Percentiles rank a stretch among this genome's conserved stretches.
Conservation (phyloP, 306 rosid species). For the Cicer judaicum region DNA sequence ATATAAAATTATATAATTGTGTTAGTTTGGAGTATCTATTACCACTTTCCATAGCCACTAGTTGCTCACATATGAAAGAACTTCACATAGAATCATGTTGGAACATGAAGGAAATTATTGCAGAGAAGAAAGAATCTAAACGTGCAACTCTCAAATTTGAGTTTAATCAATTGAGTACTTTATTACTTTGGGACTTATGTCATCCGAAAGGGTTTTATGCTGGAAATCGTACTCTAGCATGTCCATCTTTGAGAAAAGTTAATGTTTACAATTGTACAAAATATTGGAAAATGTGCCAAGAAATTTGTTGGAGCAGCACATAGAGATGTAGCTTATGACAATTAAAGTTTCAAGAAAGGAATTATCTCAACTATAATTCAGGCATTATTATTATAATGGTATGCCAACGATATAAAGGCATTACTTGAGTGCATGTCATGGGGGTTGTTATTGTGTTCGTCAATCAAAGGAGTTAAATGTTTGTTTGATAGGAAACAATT, state of each 20-base stretch:
- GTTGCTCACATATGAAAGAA: neutral
- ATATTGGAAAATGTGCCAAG: too few species aligned
- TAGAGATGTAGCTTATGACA: too few species aligned
- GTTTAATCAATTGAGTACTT: neutral
- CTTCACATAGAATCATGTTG: neutral
- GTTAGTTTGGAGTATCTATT: slow-evolving; percentile 3
- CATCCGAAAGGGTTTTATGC: neutral
- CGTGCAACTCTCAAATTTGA: neutral
- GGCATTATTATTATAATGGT: too few species aligned
- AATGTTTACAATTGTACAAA: neutral
- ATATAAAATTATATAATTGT: neutral
- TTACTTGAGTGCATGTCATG: too few species aligned
- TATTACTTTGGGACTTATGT: neutral
- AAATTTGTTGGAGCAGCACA: too few species aligned
- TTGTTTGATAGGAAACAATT: too few species aligned
- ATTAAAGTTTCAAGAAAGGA: too few species aligned
- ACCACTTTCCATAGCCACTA: neutral
- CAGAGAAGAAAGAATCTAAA: neutral
- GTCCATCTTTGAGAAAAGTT: neutral
- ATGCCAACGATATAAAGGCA: too few species aligned
- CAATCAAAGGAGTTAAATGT: too few species aligned
- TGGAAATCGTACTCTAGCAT: neutral
- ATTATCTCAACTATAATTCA: too few species aligned
- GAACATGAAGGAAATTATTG: neutral
- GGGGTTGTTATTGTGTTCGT: too few species aligned